phyloP scores from a whole-genome alignment of 202 grass and related monocot species.

The Musa balbisiana region DNA sequence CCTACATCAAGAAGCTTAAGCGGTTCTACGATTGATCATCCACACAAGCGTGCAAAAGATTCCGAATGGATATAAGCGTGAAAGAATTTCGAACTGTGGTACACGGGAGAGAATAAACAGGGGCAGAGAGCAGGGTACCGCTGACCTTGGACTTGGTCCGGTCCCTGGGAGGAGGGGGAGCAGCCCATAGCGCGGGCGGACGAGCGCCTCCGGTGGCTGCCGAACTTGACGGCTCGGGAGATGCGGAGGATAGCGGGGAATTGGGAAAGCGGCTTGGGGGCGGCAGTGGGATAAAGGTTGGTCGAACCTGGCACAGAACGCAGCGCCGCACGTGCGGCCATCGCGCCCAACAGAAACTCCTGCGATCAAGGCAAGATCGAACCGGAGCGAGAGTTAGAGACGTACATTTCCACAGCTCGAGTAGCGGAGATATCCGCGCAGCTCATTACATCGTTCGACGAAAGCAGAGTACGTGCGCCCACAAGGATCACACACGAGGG shows the following conservation, averaged over 20 bases:
- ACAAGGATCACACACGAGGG: not conserved
- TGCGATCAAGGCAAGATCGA: not conserved
- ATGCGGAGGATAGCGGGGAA: not conserved
- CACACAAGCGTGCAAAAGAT: too few relatives aligned
- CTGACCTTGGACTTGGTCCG: conserved; percentile 7
- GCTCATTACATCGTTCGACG: not conserved
- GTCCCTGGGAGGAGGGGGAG: conserved; percentile 3
- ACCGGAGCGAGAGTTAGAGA: not conserved
- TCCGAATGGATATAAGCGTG: too few relatives aligned
- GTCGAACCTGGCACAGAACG: not conserved
- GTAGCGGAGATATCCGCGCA: not conserved
- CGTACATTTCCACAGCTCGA: not conserved
- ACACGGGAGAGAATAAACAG: too few relatives aligned
- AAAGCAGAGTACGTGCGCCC: not conserved
- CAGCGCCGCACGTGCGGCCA: not conserved
- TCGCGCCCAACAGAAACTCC: not conserved
- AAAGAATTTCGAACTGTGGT: too few relatives aligned
- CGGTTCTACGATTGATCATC: too few relatives aligned
- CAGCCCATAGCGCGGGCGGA: too few relatives aligned
- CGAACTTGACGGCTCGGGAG: not conserved
- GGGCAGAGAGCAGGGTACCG: too few relatives aligned
- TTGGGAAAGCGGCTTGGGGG: not conserved
- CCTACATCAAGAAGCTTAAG: too few relatives aligned
- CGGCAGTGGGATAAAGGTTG: not conserved
- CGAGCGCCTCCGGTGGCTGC: too few relatives aligned